Evolutionary conservation across 106 monocot species (phyloP).

Genomic region (Xerophyta viscosa): DNA sequence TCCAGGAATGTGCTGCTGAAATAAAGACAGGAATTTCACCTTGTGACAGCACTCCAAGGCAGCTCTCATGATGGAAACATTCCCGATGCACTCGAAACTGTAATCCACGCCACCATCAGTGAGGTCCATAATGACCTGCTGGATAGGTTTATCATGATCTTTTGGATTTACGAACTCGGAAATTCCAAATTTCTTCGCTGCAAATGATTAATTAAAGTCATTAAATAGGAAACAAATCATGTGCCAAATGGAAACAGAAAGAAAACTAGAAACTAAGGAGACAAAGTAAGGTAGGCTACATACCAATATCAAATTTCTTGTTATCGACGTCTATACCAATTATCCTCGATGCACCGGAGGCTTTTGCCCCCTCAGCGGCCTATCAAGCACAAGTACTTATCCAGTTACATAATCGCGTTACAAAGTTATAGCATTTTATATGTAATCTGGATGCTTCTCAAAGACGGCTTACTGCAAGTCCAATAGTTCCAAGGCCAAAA

Average conservation of each 20-base stretch:
- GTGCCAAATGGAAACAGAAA: not conserved
- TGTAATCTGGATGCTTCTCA: too few species aligned
- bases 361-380: slow-evolving; percentile 98
- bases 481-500: slow-evolving; percentile 98
- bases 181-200: slow-evolving; percentile 94
- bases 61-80: slow-evolving; percentile 90
- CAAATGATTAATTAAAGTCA: slow-evolving; percentile 9
- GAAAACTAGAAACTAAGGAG: not conserved
- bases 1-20: too few species aligned
- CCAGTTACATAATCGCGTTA: too few species aligned
- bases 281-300: not conserved
- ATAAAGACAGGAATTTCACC: slow-evolving; percentile 22
- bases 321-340: slow-evolving; percentile 87
- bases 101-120: slow-evolving; percentile 99
- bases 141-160: slow-evolving; percentile 91
- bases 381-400: slow-evolving; percentile 10
- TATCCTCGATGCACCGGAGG: slow-evolving; percentile 88
- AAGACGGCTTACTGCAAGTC: slow-evolving; percentile 77
- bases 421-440: too few species aligned
- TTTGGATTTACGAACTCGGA: slow-evolving; percentile 96
- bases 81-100: slow-evolving; percentile 99
- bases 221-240: not conserved
- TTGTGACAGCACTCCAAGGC: slow-evolving; percentile 98
- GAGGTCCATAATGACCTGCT: slow-evolving; percentile 86
- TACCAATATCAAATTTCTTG: slow-evolving; percentile 90